Evolutionary conservation across 73 alveolate species (phyloP).

Genomic region (Blepharisma japonicum): DNA sequence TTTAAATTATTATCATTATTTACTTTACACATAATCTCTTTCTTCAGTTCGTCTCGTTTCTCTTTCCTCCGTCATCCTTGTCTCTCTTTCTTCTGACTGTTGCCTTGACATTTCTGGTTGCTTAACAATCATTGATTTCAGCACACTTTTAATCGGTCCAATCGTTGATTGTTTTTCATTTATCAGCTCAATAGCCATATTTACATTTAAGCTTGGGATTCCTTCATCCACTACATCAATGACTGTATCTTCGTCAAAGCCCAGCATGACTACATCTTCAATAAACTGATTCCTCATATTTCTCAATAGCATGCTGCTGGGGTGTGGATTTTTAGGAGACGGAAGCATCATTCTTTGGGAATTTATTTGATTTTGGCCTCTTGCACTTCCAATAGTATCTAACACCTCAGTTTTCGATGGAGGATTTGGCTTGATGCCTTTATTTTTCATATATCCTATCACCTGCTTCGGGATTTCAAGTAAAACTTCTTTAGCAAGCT

Average conservation of each 20-base stretch:
- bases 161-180: too few relatives aligned
- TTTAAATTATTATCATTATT: too few relatives aligned
- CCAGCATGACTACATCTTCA: conserved; percentile 6
- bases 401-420: not conserved
- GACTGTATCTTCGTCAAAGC: not conserved
- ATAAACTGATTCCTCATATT: conserved; percentile 1
- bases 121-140: too few relatives aligned
- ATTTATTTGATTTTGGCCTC: not conserved
- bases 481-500: conserved; percentile 70
- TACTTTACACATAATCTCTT: too few relatives aligned
- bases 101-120: too few relatives aligned
- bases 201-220: not conserved
- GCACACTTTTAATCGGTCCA: too few relatives aligned
- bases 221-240: not conserved
- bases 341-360: not conserved
- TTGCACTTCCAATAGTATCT: too few relatives aligned
- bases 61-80: too few relatives aligned
- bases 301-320: not conserved
- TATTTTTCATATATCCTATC: conserved; percentile 49
- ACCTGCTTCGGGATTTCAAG: conserved; percentile 77
- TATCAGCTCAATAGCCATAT: too few relatives aligned
- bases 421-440: conserved; percentile 41
- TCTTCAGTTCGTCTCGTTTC: too few relatives aligned
- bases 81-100: too few relatives aligned
- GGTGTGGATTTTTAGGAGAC: not conserved